phyloP scores from a whole-genome alignment of 1,284 basidiomycete genomes.

The Mrakiaceae sp. region DNA sequence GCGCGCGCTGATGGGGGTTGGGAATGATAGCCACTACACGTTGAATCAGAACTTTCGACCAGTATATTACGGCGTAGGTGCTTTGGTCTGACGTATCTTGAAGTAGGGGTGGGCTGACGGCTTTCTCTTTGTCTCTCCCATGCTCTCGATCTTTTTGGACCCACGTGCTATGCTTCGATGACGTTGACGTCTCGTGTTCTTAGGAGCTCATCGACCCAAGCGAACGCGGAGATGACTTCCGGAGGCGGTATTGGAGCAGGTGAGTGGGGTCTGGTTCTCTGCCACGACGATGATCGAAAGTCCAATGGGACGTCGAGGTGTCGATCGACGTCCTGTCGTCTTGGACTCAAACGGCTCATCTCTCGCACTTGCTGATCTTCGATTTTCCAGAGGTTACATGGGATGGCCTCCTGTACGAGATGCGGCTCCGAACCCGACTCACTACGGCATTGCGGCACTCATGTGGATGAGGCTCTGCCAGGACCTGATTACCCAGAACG shows the following conservation, averaged over 20 bases:
- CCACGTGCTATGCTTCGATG: too few relatives aligned
- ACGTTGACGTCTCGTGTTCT: too few relatives aligned
- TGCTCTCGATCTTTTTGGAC: too few relatives aligned
- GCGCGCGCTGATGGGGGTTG: too few relatives aligned
- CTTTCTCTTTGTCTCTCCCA: too few relatives aligned
- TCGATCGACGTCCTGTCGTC: too few relatives aligned
- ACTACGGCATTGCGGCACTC: slow-evolving; percentile 70
- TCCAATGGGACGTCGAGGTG: too few relatives aligned
- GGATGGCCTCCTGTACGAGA: slow-evolving; percentile 70
- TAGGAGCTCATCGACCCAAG: slow-evolving; percentile 60
- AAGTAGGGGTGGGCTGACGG: too few relatives aligned
- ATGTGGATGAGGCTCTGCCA: slow-evolving; percentile 54
- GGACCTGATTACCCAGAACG: slow-evolving; percentile 74
- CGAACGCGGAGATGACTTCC: slow-evolving; percentile 47
- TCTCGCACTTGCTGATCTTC: not conserved
- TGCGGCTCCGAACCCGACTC: slow-evolving; percentile 71
- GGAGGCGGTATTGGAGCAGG: slow-evolving; percentile 14
- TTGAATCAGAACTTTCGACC: slow-evolving; percentile 81
- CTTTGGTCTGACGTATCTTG: too few relatives aligned
- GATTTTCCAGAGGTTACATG: slow-evolving; percentile 33
- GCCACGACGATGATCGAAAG: too few relatives aligned
- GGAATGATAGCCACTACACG: slow-evolving; percentile 15
- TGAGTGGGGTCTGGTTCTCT: too few relatives aligned
- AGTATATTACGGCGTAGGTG: not conserved
- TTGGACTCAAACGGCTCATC: too few relatives aligned